phyloP scores from a whole-genome alignment of 78 protist genomes.

The Pigoraptor vietnamica region DNA sequence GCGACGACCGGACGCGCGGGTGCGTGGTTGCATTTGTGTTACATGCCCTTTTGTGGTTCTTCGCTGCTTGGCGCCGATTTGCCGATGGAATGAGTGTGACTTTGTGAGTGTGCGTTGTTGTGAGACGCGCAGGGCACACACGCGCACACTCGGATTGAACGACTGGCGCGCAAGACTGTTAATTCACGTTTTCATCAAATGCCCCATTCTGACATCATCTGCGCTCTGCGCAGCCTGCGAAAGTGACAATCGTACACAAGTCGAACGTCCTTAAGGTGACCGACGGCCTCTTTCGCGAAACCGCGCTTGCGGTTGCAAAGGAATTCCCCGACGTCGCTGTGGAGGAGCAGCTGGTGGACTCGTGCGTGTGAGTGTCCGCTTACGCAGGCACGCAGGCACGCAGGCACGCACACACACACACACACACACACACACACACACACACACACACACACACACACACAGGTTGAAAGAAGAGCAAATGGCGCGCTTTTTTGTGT shows the following conservation, averaged over 20 bases:
- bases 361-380: conserved; percentile 1
- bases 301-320: conserved; percentile 41
- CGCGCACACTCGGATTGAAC: too few species aligned
- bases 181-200: too few species aligned
- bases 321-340: conserved; percentile 37
- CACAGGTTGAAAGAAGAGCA: background rate
- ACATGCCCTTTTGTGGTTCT: too few species aligned
- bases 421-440: background rate
- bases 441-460: background rate
- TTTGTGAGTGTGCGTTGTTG: background rate
- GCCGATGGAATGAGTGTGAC: background rate
- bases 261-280: conserved; percentile 49
- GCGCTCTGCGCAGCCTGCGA: background rate
- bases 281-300: conserved; percentile 58
- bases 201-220: too few species aligned
- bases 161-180: too few species aligned
- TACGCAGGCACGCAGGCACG: too few species aligned
- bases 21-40: background rate
- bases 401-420: too few species aligned
- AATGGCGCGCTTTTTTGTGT: too few species aligned
- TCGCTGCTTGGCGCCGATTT: too few species aligned
- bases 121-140: too few species aligned
- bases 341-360: conserved; percentile 62
- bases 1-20: background rate
- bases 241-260: conserved; percentile 64